Conservation (phyloP, 2,329 filamentous ascomycete genomes). For the Scedosporium boydii region DNA sequence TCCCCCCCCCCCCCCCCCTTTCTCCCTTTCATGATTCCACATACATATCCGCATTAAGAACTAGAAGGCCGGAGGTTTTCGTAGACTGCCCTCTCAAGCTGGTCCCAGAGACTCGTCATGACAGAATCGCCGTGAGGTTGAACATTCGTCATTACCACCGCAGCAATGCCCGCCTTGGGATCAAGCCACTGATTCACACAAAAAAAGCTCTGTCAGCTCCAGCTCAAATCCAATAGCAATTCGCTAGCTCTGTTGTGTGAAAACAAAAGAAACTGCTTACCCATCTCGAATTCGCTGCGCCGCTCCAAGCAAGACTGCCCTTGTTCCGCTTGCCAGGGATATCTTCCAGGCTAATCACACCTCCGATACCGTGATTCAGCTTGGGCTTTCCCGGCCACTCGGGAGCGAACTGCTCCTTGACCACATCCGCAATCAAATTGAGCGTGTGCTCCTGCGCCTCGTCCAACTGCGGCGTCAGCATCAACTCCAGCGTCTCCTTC, state of each 20-base stretch:
- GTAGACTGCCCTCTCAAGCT: conserved; percentile 1
- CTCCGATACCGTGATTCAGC: conserved; percentile 27
- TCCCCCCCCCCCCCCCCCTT: too few relatives aligned
- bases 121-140: conserved; percentile 26
- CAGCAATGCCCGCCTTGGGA: conserved; percentile 12
- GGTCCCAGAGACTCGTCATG: conserved; percentile 5
- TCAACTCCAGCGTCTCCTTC: conserved; percentile 14
- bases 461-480: conserved; percentile 23
- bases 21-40: neutral
- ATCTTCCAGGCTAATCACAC: conserved; percentile 28
- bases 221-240: neutral
- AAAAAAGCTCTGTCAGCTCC: neutral
- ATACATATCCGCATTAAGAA: neutral
- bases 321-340: conserved; percentile 27
- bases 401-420: conserved; percentile 19
- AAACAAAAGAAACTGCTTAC: conserved; percentile 19
- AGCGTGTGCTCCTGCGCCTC: conserved; percentile 17
- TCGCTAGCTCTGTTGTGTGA: neutral
- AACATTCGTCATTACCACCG: conserved; percentile 14
- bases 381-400: conserved; percentile 22
- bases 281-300: conserved; percentile 32
- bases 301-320: conserved; percentile 33
- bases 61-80: neutral
- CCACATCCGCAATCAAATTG: conserved; percentile 9
- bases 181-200: conserved; percentile 18